These are phyloP conservation scores for Lyophyllum semitale DNA, from an alignment of 768 basidiomycete genomes.

Conservation along the genomic window DNA sequence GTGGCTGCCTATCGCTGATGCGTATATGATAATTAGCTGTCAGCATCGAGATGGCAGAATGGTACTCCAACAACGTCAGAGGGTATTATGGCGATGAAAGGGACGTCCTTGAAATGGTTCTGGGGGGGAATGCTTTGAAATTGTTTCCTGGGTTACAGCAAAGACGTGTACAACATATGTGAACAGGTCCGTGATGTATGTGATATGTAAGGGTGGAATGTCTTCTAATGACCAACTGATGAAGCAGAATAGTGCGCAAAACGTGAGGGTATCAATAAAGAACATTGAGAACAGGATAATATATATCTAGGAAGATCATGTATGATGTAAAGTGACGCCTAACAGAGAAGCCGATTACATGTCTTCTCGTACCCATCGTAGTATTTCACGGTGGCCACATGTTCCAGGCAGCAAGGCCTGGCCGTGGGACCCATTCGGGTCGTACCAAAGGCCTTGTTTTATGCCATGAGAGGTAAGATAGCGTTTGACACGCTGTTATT, in stretches of 20 bases:
- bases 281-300: neutral
- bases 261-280: neutral
- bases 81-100: conserved; percentile 45
- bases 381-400: conserved; percentile 54
- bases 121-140: conserved; percentile 49
- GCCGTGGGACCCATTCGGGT: conserved; percentile 65
- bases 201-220: neutral
- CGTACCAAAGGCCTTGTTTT: conserved; percentile 63
- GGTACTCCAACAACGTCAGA: conserved; percentile 62
- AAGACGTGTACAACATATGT: neutral
- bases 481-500: conserved; percentile 59
- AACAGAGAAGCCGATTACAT: neutral
- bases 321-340: neutral
- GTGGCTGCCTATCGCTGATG: neutral
- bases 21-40: conserved; percentile 46
- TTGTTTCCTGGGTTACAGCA: conserved; percentile 45
- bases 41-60: conserved; percentile 51
- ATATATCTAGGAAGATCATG: neutral
- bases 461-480: conserved; percentile 81
- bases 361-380: conserved; percentile 58
- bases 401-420: conserved; percentile 56
- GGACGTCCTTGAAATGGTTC: conserved; percentile 42
- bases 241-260: no score
- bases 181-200: neutral
- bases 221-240: neutral